Percentiles rank a stretch among this genome's conserved stretches.
phyloP scores from a whole-genome alignment of 2,329 filamentous ascomycete genomes.

The Monosporascus sp. region DNA sequence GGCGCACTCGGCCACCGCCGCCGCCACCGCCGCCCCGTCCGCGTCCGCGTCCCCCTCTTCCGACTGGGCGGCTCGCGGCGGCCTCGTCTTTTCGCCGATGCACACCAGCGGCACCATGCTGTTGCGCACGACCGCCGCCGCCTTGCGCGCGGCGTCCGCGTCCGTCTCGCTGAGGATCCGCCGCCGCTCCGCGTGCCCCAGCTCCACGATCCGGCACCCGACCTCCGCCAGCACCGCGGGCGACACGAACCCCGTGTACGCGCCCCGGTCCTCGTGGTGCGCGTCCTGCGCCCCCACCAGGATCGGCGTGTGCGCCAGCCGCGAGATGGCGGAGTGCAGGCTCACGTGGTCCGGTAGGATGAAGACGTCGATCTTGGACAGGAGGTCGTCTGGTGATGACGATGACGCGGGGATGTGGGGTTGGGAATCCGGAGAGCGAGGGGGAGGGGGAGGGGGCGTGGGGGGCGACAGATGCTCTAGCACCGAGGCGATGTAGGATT shows the following conservation, averaged over 20 bases:
- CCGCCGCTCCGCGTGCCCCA: conserved; percentile 76
- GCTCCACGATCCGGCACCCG: conserved; percentile 67
- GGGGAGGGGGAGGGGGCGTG: conserved; percentile 19
- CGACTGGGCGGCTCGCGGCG: conserved; percentile 5
- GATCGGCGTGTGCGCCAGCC: conserved; percentile 43
- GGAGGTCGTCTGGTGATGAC: conserved; percentile 9
- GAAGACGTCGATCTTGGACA: conserved; percentile 45
- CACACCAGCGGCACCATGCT: conserved; percentile 74
- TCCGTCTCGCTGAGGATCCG: conserved; percentile 72
- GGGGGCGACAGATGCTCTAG: conserved; percentile 39
- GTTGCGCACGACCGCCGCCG: conserved; percentile 59
- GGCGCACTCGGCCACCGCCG: conserved; percentile 61
- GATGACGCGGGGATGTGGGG: too few relatives aligned
- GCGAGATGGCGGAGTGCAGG: conserved; percentile 46
- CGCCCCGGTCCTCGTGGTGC: conserved; percentile 62
- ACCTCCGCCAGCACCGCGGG: conserved; percentile 60
- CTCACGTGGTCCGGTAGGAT: conserved; percentile 74
- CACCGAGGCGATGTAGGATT: conserved; percentile 47
- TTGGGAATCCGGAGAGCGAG: conserved; percentile 5
- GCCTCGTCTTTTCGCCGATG: conserved; percentile 61
- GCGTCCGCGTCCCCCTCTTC: conserved; percentile 35
- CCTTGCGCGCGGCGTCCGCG: conserved; percentile 60
- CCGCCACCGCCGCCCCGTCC: conserved; percentile 36
- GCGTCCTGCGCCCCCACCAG: conserved; percentile 72
- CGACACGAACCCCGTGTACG: conserved; percentile 75